Conservation (phyloP, 2,329 filamentous ascomycete species). For the Aspergillus unguis region DNA sequence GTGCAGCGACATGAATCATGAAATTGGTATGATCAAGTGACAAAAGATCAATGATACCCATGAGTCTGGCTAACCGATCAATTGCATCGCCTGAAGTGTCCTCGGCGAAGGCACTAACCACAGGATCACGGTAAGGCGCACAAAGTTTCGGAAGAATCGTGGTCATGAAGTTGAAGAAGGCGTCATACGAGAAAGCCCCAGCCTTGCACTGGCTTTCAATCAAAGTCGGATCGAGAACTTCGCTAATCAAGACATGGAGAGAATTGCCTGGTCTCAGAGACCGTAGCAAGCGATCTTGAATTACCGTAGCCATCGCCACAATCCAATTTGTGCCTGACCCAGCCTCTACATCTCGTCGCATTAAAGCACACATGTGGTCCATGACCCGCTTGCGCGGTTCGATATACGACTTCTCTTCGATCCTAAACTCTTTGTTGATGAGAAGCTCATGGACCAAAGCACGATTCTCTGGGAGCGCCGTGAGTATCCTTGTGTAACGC, state of each 20-base stretch:
- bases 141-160: slow-evolving; percentile 62
- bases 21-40: slow-evolving; percentile 65
- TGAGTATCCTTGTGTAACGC: slow-evolving; percentile 53
- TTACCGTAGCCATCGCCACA: slow-evolving; percentile 63
- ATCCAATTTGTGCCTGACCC: slow-evolving; percentile 59
- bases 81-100: slow-evolving; percentile 55
- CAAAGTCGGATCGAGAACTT: slow-evolving; percentile 58
- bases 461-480: slow-evolving; percentile 59
- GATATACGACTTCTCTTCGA: slow-evolving; percentile 51
- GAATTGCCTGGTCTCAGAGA: slow-evolving; percentile 60
- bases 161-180: slow-evolving; percentile 63
- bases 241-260: slow-evolving; percentile 59
- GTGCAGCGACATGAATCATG: slow-evolving; percentile 59
- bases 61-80: slow-evolving; percentile 60
- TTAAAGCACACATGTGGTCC: slow-evolving; percentile 56
- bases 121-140: slow-evolving; percentile 60
- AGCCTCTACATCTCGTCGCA: slow-evolving; percentile 56
- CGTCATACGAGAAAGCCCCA: slow-evolving; percentile 61
- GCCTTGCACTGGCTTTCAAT: slow-evolving; percentile 57
- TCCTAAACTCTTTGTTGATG: slow-evolving; percentile 61
- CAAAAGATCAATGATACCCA: slow-evolving; percentile 61
- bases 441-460: slow-evolving; percentile 62
- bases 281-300: slow-evolving; percentile 58
- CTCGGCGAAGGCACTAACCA: slow-evolving; percentile 55
- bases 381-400: slow-evolving; percentile 56